phyloP scores from a whole-genome alignment of 768 basidiomycete species.

The Baorangia bicolor region DNA sequence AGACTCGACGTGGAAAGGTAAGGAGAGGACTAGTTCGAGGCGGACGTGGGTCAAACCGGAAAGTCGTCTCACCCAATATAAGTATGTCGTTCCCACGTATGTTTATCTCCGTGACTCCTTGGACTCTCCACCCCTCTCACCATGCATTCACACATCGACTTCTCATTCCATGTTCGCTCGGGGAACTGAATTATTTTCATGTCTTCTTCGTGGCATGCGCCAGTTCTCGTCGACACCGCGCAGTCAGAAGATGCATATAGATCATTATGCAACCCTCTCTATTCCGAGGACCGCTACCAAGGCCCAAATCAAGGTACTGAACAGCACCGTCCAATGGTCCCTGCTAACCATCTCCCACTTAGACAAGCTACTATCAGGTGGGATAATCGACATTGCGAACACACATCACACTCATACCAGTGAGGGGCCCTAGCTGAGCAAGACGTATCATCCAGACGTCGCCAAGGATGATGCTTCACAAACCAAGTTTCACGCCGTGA shows the following conservation, averaged over 20 bases:
- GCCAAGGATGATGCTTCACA: conserved; percentile 38
- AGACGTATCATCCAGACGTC: conserved; percentile 46
- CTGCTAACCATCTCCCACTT: background rate
- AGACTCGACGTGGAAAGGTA: background rate
- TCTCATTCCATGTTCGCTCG: background rate
- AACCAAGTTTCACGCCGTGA: conserved; percentile 43
- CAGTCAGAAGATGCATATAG: conserved; percentile 11
- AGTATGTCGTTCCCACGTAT: conserved; percentile 28
- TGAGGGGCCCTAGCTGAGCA: conserved; percentile 40
- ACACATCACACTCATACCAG: background rate
- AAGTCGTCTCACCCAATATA: background rate
- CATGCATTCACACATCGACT: background rate
- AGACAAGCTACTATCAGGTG: conserved; percentile 35
- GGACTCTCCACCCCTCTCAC: background rate
- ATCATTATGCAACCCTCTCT: conserved; percentile 31
- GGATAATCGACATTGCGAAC: background rate
- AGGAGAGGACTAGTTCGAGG: background rate
- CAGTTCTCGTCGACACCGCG: conserved; percentile 23
- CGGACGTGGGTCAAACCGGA: conserved; percentile 24
- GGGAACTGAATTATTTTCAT: background rate
- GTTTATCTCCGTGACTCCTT: conserved; percentile 2
- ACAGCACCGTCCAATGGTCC: background rate
- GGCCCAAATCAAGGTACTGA: conserved; percentile 33
- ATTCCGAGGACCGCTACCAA: conserved; percentile 30
- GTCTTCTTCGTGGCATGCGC: background rate